Evolutionary conservation across 2,329 filamentous ascomycete genomes (phyloP), one percentile per base, ranked within the genome.

Genomic region (Amauroascus niger): DNA sequence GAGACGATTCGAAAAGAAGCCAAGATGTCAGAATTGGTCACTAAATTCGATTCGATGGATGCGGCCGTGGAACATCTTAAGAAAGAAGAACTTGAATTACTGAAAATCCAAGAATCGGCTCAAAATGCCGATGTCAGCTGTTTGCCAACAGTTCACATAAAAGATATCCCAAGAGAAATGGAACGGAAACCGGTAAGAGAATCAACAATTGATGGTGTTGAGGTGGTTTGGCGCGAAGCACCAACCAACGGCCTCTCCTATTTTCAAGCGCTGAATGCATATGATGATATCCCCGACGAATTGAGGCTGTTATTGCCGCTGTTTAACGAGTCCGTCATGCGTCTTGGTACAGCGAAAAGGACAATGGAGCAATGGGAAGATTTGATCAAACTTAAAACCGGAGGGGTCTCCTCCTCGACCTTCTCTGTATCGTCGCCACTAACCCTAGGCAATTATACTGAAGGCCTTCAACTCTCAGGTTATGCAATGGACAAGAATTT

Each of bases 241-340:
- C 87, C 88, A 1, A 98, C 93, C 0, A 98, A 98, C 63, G 93
- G 93, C 0, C 74, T 98, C 55, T 97, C 91, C 1, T 98, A 98
- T 67, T 95, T 98, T 74, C 84, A 90, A 55, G 89, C 88, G 2
- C 80, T 97, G 67, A 89, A 94, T 65, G 78, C 80, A 0, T 76
- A 97, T 52, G 79, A 87, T 43, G 81, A 86, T 57, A 74, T 98
- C 13, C 88, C 91, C 0, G 84, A 91, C 57, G 88, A 96, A 58
- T 77, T 97, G 50, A 81, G 93, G 50, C 77, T 87, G 61, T 76
- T 97, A 55, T 80, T 97, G 46, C 93, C 93, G 0, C 74, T 98
- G 0, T 97, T 97, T 66, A 89, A 87, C 13, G 90, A 95, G 65
- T 84, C 87, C 35, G 83, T 98, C 57, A 93, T 96, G 86, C 85